A percentile compares a stretch with the other conserved stretches of the same genome.
These are phyloP conservation scores for Magnolia sinica DNA, from an alignment of 164 flowering plant species.

Conservation along the genomic window DNA sequence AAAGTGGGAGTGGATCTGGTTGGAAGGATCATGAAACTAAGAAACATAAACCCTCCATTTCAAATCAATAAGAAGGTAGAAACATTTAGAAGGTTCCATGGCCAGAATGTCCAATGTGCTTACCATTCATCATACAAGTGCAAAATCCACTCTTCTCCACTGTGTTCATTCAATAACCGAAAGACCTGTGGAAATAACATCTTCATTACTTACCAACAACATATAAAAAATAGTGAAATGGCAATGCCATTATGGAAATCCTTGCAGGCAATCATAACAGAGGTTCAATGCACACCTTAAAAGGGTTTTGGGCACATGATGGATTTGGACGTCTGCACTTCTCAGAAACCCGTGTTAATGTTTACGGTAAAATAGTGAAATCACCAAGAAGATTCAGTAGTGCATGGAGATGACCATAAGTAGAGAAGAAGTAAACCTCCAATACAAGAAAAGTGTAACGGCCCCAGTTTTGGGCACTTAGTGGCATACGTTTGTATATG, in stretches of 20 bases:
- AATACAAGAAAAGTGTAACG: slow-evolving; percentile 80
- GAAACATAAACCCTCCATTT: no score
- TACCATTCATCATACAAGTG: slow-evolving; percentile 86
- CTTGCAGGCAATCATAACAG: no score
- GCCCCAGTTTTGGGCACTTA: no score
- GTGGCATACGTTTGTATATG: no score
- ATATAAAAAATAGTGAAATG: not conserved
- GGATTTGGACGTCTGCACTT: slow-evolving; percentile 41
- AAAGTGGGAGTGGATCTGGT: no score
- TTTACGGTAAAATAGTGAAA: slow-evolving; percentile 6
- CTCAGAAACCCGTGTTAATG: slow-evolving; percentile 65
- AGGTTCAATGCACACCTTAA: slow-evolving; percentile 50
- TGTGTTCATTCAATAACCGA: slow-evolving; percentile 73
- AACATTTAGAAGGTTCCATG: not conserved
- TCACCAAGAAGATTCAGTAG: not conserved
- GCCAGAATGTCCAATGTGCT: slow-evolving; percentile 15
- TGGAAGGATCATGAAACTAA: no score
- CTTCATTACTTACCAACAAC: slow-evolving; percentile 2
- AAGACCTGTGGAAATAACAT: slow-evolving; percentile 38
- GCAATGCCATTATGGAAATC: not conserved
- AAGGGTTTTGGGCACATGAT: slow-evolving; percentile 28
- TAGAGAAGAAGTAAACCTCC: slow-evolving; percentile 47
- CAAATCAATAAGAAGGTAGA: not conserved
- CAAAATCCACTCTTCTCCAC: slow-evolving; percentile 17
- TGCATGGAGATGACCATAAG: not conserved